Conservation (phyloP, 345 rosid genomes). For the Punica granatum region DNA sequence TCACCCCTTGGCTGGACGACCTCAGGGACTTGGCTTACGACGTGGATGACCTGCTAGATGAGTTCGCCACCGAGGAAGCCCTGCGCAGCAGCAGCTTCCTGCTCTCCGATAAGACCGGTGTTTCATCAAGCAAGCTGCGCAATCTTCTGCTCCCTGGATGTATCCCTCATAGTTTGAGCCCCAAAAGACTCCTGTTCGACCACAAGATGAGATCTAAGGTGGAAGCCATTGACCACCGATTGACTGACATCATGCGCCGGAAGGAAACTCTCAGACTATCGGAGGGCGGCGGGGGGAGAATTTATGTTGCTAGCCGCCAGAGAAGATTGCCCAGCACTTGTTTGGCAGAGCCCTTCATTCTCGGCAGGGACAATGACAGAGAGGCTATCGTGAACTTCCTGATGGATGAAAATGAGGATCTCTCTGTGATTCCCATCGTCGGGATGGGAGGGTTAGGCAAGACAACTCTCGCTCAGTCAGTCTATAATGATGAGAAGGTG, state of each 20-base stretch:
- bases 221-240: background rate
- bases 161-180: background rate
- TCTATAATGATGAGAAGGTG: slow-evolving; percentile 8
- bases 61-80: slow-evolving; percentile 4
- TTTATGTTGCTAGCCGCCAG: background rate
- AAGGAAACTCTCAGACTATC: background rate
- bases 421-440: background rate
- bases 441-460: slow-evolving; percentile 20
- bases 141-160: background rate
- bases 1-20: slow-evolving; percentile 14
- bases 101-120: no score
- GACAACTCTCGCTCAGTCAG: slow-evolving; percentile 16
- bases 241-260: background rate
- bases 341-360: background rate
- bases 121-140: background rate
- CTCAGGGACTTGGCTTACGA: slow-evolving; percentile 20
- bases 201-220: slow-evolving; percentile 10
- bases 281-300: background rate
- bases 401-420: background rate
- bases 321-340: background rate
- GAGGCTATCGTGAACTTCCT: background rate
- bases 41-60: slow-evolving; percentile 14
- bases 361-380: background rate
- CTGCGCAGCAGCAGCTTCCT: background rate
- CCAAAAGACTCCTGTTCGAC: background rate